phyloP scores from a whole-genome alignment of 345 rosid genomes.

The Citrus trifoliata region DNA sequence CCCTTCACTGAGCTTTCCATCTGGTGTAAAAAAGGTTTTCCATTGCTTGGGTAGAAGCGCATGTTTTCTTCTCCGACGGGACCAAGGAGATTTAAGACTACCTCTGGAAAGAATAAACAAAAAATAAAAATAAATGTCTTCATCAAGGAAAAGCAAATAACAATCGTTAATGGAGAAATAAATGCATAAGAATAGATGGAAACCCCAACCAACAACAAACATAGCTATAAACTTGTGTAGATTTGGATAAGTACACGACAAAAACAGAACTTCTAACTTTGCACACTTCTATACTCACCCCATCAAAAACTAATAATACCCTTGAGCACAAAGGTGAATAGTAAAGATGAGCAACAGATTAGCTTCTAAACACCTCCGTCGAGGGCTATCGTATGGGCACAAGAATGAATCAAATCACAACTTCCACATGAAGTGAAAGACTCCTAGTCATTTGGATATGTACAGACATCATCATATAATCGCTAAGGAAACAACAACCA shows the following conservation, averaged over 20 bases:
- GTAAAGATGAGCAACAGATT: not conserved
- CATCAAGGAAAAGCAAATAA: conserved; percentile 6
- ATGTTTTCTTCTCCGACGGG: conserved; percentile 80
- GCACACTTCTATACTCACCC: not conserved
- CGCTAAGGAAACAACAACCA: not conserved
- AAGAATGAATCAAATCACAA: not conserved
- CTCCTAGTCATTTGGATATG: not conserved
- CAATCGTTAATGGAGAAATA: not conserved
- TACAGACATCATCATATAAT: not conserved
- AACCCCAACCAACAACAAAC: not conserved
- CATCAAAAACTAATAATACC: not conserved
- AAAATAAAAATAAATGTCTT: not conserved
- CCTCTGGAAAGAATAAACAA: conserved; percentile 45
- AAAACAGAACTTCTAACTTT: not conserved
- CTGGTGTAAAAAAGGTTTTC: conserved; percentile 63
- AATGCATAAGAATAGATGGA: not conserved
- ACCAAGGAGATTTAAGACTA: conserved; percentile 86
- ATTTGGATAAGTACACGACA: not conserved
- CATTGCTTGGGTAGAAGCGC: conserved; percentile 76
- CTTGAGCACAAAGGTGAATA: not conserved
- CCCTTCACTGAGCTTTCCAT: conserved; percentile 76
- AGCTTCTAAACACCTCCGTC: not conserved
- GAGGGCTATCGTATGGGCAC: not conserved
- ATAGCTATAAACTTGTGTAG: not conserved
- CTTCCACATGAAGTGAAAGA: not conserved